These are phyloP conservation scores for Venustampulla echinocandica DNA, from an alignment of 495 filamentous ascomycete genomes.

Conservation along the genomic window DNA sequence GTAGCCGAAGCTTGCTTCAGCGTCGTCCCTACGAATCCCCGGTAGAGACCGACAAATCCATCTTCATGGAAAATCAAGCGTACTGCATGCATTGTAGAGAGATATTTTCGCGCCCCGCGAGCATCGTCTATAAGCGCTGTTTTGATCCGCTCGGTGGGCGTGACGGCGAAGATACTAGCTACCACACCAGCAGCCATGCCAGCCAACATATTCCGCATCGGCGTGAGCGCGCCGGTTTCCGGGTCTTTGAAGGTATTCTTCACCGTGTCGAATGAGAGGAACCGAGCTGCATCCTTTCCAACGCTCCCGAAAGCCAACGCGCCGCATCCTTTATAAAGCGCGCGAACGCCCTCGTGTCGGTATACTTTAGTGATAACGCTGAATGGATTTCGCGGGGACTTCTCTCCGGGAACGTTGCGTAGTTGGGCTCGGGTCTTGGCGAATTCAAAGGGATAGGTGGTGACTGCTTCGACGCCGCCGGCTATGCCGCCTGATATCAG, in stretches of 20 bases:
- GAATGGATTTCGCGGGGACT: slow-evolving; percentile 37
- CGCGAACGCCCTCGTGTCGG: slow-evolving; percentile 41
- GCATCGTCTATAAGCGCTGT: slow-evolving; percentile 65
- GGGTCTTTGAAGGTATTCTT: slow-evolving; percentile 50
- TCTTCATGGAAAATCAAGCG: slow-evolving; percentile 37
- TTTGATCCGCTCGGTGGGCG: slow-evolving; percentile 59
- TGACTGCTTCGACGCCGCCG: slow-evolving; percentile 16
- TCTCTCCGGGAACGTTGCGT: slow-evolving; percentile 23
- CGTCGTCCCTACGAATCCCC: slow-evolving; percentile 52
- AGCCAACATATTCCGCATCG: slow-evolving; percentile 46
- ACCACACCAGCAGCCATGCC: slow-evolving; percentile 55
- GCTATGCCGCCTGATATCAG: slow-evolving; percentile 18
- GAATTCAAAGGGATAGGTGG: slow-evolving; percentile 19
- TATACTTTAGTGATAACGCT: slow-evolving; percentile 24
- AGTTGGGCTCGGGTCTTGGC: slow-evolving; percentile 21
- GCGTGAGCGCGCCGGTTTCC: slow-evolving; percentile 45
- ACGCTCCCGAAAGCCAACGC: slow-evolving; percentile 29
- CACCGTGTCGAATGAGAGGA: slow-evolving; percentile 57
- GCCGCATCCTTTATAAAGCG: slow-evolving; percentile 51
- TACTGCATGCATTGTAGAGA: slow-evolving; percentile 42
- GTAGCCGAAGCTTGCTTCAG: slow-evolving; percentile 61
- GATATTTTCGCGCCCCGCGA: slow-evolving; percentile 39
- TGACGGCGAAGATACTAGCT: slow-evolving; percentile 51
- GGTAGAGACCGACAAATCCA: slow-evolving; percentile 49
- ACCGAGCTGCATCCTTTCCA: slow-evolving; percentile 59